phyloP scores from a whole-genome alignment of 768 basidiomycete species.

The Psilocybe cubensis region DNA sequence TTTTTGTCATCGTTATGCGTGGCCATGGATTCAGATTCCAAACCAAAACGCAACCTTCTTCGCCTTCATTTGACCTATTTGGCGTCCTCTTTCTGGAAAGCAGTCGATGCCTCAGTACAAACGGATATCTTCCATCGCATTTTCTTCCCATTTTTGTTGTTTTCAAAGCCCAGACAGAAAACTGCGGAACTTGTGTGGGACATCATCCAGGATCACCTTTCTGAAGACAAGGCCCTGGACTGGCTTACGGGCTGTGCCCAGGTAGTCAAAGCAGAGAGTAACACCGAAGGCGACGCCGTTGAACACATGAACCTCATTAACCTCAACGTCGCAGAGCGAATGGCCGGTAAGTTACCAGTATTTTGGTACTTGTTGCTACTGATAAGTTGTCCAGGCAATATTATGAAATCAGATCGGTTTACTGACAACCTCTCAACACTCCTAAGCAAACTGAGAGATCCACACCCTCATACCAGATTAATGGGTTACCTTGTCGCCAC shows the following conservation, averaged over 20 bases:
- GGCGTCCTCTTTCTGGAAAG: constrained; percentile 43
- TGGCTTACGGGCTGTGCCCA: constrained; percentile 61
- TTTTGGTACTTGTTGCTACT: background rate
- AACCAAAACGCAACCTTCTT: constrained; percentile 55
- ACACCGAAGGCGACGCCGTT: constrained; percentile 30
- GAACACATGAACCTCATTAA: constrained; percentile 59
- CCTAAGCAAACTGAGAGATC: constrained; percentile 51
- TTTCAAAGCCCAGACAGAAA: constrained; percentile 71
- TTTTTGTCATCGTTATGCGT: constrained; percentile 51
- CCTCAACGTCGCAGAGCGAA: constrained; percentile 53
- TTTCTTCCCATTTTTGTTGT: constrained; percentile 76
- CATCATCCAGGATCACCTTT: constrained; percentile 44
- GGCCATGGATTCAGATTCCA: constrained; percentile 38
- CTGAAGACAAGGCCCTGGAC: constrained; percentile 33
- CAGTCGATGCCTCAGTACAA: constrained; percentile 24
- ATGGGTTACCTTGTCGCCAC: constrained; percentile 67
- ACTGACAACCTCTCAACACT: constrained; percentile 49
- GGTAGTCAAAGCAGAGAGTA: constrained; percentile 39
- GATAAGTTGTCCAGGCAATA: constrained; percentile 54
- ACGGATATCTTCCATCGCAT: constrained; percentile 50
- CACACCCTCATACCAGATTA: constrained; percentile 53
- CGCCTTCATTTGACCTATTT: constrained; percentile 64
- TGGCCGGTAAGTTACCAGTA: constrained; percentile 59
- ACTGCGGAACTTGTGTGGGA: constrained; percentile 76
- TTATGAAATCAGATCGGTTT: constrained; percentile 54